phyloP scores from a whole-genome alignment of 1,139 yeast genomes.

The Debaryomycetaceae sp. region DNA sequence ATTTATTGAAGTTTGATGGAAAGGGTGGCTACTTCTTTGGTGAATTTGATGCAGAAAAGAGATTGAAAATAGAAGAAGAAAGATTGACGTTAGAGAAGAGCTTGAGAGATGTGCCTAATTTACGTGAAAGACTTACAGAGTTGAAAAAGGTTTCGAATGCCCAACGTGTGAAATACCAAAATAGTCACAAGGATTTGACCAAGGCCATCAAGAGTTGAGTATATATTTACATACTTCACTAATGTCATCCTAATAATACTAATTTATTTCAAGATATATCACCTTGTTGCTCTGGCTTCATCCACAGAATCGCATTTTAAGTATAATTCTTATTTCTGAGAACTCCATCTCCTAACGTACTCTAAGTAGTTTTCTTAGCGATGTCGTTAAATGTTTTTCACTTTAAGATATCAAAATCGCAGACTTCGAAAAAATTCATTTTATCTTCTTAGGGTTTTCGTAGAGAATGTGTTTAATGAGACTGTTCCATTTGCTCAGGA shows the following conservation, averaged over 20 bases:
- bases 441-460: too few species aligned
- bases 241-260: too few species aligned
- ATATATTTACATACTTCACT: too few species aligned
- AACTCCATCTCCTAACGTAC: too few species aligned
- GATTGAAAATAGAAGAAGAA: conserved; percentile 71
- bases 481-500: not conserved
- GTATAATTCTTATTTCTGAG: too few species aligned
- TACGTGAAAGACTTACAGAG: conserved; percentile 62
- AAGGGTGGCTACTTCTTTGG: conserved; percentile 75
- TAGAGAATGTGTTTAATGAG: not conserved
- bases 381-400: too few species aligned
- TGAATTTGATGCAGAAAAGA: conserved; percentile 61
- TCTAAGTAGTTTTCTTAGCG: too few species aligned
- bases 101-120: conserved; percentile 62
- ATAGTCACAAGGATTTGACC: conserved; percentile 8
- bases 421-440: too few species aligned
- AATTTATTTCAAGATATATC: too few species aligned
- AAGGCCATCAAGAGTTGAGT: conserved; percentile 1
- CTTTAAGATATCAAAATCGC: too few species aligned
- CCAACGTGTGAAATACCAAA: conserved; percentile 32
- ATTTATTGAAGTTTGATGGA: conserved; percentile 80
- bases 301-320: too few species aligned
- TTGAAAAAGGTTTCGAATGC: conserved; percentile 50
- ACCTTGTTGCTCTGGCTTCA: too few species aligned
- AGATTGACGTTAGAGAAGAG: conserved; percentile 61